A percentile compares a stretch with the other conserved stretches of the same genome.
Conservation (phyloP, 345 rosid species). For the Draba incana region DNA sequence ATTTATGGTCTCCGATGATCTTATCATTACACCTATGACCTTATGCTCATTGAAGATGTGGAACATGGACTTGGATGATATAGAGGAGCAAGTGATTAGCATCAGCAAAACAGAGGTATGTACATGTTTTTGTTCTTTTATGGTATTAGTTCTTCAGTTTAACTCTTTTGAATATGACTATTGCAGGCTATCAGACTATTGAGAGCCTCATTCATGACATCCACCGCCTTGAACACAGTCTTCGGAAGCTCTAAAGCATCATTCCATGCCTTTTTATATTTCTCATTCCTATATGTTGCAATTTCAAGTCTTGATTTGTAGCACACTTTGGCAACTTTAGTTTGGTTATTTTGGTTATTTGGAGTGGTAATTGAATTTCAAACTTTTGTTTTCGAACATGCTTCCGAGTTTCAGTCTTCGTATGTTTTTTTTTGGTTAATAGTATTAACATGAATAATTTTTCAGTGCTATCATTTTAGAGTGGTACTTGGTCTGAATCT, state of each 20-base stretch:
- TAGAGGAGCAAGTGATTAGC: slow-evolving; percentile 6
- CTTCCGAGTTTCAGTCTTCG: not conserved
- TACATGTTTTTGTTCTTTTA: not conserved
- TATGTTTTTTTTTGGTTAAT: not conserved
- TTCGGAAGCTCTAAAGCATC: not conserved
- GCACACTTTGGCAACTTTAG: not conserved
- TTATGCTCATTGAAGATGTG: not conserved
- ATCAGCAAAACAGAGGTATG: slow-evolving; percentile 13
- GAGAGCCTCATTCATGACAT: slow-evolving; percentile 12
- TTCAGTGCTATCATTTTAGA: not conserved
- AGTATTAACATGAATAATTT: too few species aligned
- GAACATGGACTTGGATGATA: slow-evolving; percentile 6
- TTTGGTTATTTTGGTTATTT: not conserved
- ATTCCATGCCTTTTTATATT: not conserved
- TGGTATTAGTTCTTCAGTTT: not conserved
- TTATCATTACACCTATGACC: not conserved
- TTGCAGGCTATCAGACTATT: slow-evolving; percentile 4
- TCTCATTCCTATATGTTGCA: too few species aligned
- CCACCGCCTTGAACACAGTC: slow-evolving; percentile 14
- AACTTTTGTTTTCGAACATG: not conserved
- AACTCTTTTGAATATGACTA: not conserved
- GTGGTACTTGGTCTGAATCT: too few species aligned
- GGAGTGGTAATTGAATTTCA: not conserved
- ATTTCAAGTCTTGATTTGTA: too few species aligned
- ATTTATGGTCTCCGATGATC: not conserved